Base-by-base conservation (phyloP, 2,329 filamentous ascomycete genomes). In the Cladophialophora psammophila region DNA sequence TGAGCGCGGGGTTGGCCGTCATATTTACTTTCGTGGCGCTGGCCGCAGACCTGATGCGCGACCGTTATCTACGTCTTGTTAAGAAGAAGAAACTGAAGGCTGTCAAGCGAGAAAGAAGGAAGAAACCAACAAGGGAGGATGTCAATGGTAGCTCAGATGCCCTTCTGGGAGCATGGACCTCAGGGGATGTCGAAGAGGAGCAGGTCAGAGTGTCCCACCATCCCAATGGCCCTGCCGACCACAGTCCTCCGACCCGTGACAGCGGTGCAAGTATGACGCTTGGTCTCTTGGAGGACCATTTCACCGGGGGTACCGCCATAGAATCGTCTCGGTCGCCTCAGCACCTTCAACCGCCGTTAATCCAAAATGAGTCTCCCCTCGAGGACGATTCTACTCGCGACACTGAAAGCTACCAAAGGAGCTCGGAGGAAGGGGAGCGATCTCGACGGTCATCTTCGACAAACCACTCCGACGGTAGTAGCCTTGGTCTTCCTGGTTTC, bases 21-120 rank as follows among this genome's bases (percentile, higher is more conserved):
- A 38, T 56, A 31, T 73, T 73, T 58, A 73, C 71, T 7, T 73
- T 73, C 52, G 18, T 67, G 13, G 71, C 71, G 3, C 58, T 77
- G 57, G 68, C 72, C 3, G 66, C 68, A n/a, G 75, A 76, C 66
- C 57, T 76, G 20, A 67, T 76, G 5, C 75, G 73, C 66, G 66
- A 73, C 40, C 70, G 72, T 32, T 76, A 73, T 64, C 12, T 57
- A 8, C 58, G 63, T n/a, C 48, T 62, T 34, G 53, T 62, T 9
- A 64, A 56, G 42, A 67, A 54, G 50, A 57, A 26, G 13, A 64
- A 57, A 38, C 52, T 35, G 26, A 61, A 40, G 18, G 52, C n/a
- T 10, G 6, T 50, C 20, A 66, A 48, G 31, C 50, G 59, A 3
- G 59, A 60, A 20, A 60, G 50, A 12, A 61, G 58, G 26, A 60